These are phyloP conservation scores for Lunasporangiospora selenospora DNA, from an alignment of 192 early-diverging fungal genomes.

Conservation along the genomic window DNA sequence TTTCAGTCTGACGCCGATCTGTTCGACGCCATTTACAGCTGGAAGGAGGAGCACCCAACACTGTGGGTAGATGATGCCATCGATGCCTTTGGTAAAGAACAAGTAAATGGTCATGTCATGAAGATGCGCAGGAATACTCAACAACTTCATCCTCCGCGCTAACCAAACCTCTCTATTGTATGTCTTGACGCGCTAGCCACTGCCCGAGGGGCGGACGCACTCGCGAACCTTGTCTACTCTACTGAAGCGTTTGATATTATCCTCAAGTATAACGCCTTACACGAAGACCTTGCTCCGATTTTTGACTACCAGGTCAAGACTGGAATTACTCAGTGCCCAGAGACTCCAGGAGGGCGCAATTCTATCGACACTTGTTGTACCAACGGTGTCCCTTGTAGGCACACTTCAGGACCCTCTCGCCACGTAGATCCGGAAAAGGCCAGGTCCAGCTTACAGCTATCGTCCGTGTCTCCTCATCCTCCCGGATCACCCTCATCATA, in stretches of 20 bases:
- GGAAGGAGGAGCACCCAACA: slow-evolving; percentile 24
- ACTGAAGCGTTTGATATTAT: slow-evolving; percentile 39
- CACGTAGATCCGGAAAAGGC: too few species aligned
- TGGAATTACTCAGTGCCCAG: too few species aligned
- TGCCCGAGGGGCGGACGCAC: slow-evolving; percentile 26
- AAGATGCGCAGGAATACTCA: not conserved
- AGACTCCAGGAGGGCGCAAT: too few species aligned
- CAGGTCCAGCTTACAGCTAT: too few species aligned
- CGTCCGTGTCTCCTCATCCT: too few species aligned
- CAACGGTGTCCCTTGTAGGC: too few species aligned
- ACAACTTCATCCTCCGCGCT: not conserved
- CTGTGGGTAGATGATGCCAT: slow-evolving; percentile 36
- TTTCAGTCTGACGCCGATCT: slow-evolving; percentile 25
- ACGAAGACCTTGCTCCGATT: slow-evolving; percentile 10
- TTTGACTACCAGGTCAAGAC: slow-evolving; percentile 10
- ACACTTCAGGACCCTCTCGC: too few species aligned
- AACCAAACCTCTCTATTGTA: not conserved
- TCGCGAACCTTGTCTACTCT: slow-evolving; percentile 32
- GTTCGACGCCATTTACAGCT: slow-evolving; percentile 37
- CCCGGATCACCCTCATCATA: too few species aligned
- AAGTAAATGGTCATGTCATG: not conserved
- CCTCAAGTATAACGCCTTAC: slow-evolving; percentile 19
- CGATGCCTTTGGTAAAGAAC: slow-evolving; percentile 25
- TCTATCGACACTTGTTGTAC: too few species aligned
- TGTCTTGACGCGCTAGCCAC: not conserved